Conservation (phyloP, 805 yeast species). For the Yamadazyma akitaensis region DNA sequence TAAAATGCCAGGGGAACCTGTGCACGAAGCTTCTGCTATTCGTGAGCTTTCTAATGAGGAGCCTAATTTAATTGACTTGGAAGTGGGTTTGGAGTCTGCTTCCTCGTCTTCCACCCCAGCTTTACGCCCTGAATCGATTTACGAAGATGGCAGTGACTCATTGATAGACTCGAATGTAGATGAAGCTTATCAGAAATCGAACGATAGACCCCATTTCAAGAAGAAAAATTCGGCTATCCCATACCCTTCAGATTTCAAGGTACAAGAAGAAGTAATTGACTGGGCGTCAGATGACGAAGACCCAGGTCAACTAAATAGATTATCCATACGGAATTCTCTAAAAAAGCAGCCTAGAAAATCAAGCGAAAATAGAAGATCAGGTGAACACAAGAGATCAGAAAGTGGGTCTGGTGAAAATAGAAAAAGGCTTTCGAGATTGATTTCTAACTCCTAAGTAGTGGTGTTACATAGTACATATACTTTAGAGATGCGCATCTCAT, state of each 20-base stretch:
- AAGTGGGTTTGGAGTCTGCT: slow-evolving; percentile 26
- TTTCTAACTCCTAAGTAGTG: slow-evolving; percentile 2
- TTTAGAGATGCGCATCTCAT: slow-evolving; percentile 8
- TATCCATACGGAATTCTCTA: slow-evolving; percentile 39
- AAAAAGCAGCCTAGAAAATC: slow-evolving; percentile 26
- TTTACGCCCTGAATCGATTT: background rate
- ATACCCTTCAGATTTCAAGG: slow-evolving; percentile 27
- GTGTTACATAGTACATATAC: background rate
- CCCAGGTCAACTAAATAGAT: slow-evolving; percentile 36
- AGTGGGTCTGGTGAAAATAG: slow-evolving; percentile 13
- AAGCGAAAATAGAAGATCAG: slow-evolving; percentile 29
- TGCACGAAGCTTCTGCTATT: background rate
- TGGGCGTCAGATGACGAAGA: slow-evolving; percentile 46
- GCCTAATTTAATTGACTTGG: slow-evolving; percentile 34
- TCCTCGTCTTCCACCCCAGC: slow-evolving; percentile 9
- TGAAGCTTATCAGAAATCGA: slow-evolving; percentile 10
- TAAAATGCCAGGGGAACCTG: background rate
- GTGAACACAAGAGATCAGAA: slow-evolving; percentile 30
- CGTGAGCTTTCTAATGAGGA: slow-evolving; percentile 14
- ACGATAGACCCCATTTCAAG: slow-evolving; percentile 26
- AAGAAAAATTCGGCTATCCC: slow-evolving; percentile 27
- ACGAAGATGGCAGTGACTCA: slow-evolving; percentile 14
- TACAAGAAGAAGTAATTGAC: slow-evolving; percentile 44
- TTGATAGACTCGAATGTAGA: slow-evolving; percentile 27
- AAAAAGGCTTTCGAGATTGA: slow-evolving; percentile 14